Base-by-base conservation (phyloP, 2,329 filamentous ascomycete species). In the Cercospora sesami region DNA sequence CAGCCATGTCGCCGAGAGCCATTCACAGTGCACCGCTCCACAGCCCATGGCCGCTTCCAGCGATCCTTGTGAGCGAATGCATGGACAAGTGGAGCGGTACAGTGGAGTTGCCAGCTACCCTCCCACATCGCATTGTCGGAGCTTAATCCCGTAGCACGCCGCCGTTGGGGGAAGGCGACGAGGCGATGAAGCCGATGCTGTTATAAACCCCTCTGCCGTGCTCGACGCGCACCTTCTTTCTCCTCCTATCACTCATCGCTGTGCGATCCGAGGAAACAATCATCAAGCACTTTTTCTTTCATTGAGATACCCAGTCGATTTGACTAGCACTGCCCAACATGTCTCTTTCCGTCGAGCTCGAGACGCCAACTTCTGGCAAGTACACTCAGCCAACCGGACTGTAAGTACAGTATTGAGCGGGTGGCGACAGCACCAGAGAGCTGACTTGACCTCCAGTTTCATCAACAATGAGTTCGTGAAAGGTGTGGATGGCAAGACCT, bases 381-480 rank as follows among this genome's bases (percentile, higher is more conserved):
- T 85, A 84, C 74, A 80, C 82, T 63, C 84, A 85, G 80, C 84
- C 83, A 67, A 85, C 81, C 64, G 83, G 83, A 75, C 81, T 85
- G 83, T 85, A 80, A 81, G 83, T 83, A 26, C 30, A 18, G 21
- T 23, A 12, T 21, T 16, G 28, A 30, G 30, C 33, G 7, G 33
- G 26, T 60, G 65, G 26, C 65, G 12, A 64, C 53, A 1, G 42
- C 16, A 45, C 14, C 18, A 36, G 51, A 39, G 23, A n/a, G 18
- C 57, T 65, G 51, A 59, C 58, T 5, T 8, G 48, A 7, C 7
- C 6, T 21, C 9, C 76, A 92, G 90, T 69, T 95, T 92, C 86
- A 95, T 96, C 87, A 94, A 95, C 87, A 94, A 94, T 81, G 91
- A 97, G 82, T 97, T 90, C 83, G 88, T 96, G 72, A 89, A 91